phyloP scores from a whole-genome alignment of 805 yeast species.

The Peterozyma xylosa region DNA sequence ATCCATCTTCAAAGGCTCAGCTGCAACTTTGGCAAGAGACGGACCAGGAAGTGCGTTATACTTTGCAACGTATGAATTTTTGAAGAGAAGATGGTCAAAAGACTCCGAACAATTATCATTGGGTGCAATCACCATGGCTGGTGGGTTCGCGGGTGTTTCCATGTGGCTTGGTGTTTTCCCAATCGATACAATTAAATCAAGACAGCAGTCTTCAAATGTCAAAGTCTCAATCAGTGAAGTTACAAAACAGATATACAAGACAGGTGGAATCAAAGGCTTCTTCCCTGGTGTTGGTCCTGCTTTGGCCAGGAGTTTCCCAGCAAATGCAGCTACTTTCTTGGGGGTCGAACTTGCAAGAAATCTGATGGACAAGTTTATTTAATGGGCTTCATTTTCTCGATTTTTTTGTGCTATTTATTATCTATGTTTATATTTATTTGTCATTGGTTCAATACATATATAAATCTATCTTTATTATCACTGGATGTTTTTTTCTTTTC shows the following conservation, averaged over 20 bases:
- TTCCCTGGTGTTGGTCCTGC: slow-evolving; percentile 99
- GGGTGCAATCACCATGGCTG: slow-evolving; percentile 75
- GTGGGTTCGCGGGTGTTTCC: slow-evolving; percentile 93
- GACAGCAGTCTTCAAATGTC: slow-evolving; percentile 59
- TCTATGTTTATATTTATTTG: neutral
- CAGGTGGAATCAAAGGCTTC: slow-evolving; percentile 83
- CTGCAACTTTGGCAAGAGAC: slow-evolving; percentile 90
- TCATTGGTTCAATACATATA: neutral
- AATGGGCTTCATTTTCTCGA: neutral
- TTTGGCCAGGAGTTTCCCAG: slow-evolving; percentile 89
- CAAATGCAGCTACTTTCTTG: slow-evolving; percentile 96
- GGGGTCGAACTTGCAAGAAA: slow-evolving; percentile 79
- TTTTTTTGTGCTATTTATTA: too few relatives aligned
- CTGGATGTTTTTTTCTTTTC: too few relatives aligned
- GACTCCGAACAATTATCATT: slow-evolving; percentile 57
- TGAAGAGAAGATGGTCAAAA: slow-evolving; percentile 55
- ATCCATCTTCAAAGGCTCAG: slow-evolving; percentile 86
- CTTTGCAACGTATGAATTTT: slow-evolving; percentile 87
- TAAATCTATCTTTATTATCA: too few relatives aligned
- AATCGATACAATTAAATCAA: slow-evolving; percentile 86
- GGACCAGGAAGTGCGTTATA: slow-evolving; percentile 97
- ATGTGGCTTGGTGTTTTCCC: slow-evolving; percentile 98
- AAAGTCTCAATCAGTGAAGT: slow-evolving; percentile 54
- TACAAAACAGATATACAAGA: slow-evolving; percentile 58
- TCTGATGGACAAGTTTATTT: slow-evolving; percentile 8